Base-by-base conservation (phyloP, 2,329 filamentous ascomycete species). In the Myotisia sp. region DNA sequence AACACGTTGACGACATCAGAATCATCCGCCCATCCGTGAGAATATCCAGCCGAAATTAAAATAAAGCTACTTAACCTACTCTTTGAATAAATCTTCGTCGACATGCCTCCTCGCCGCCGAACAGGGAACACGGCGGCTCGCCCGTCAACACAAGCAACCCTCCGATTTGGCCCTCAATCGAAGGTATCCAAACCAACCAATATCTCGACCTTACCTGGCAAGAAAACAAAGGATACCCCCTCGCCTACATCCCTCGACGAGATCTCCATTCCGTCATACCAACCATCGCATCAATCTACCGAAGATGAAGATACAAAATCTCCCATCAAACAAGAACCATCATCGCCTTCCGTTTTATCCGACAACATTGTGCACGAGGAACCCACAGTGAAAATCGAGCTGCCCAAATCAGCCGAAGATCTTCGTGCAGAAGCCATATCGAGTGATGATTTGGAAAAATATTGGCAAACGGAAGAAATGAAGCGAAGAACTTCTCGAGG, bases 381-480 rank as follows among this genome's bases (percentile, higher is more conserved):
- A 50, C 63, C 62, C 5, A 66, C 64, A 39, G 59, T 55, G 4
- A 68, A 51, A 33, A 41, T 43, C 40, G 48, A 46, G 41, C 48
- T 51, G 46, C 53, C 50, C 1, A 43, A 43, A 34, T 53, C 49
- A 2, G 50, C 50, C 27, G 53, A 56, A 32, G 57, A 60, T 30
- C 39, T 47, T 33, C 47, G 39, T 29, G 85, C 84, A 1, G 64
- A 72, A 42, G 69, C 72, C 44, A 59, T 92, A 26, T 71, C 70
- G 5, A 69, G 80, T 37, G 61, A 68, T 30, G 74, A 83, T 47
- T 75, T 95, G 42, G 70, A 70, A 46, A 67, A 65, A 49, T 94
- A 93, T 54, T 94, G 85, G 85, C 64, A 64, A 44, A 56, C 56
- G 7, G 73, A 87, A 44, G 83, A 93, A 62, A 62, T 63, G 26